phyloP scores from a whole-genome alignment of 1,139 yeast species.

The Suhomyces terraborum region DNA sequence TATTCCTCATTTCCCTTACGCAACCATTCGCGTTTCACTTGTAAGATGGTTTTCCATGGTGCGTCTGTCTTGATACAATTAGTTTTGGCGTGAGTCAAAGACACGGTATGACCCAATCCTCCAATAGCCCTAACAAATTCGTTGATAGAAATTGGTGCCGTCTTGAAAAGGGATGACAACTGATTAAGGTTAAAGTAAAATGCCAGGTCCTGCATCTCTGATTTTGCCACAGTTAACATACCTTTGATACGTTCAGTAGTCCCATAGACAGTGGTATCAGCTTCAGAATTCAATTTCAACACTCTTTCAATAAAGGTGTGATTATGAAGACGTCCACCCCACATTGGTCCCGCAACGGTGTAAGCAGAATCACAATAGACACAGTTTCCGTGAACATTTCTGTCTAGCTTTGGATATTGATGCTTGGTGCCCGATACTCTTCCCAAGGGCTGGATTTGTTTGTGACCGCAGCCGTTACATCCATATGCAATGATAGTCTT shows the following conservation, averaged over 20 bases:
- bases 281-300: conserved; percentile 52
- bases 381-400: conserved; percentile 40
- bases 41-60: conserved; percentile 78
- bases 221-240: conserved; percentile 80
- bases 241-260: conserved; percentile 87
- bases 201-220: conserved; percentile 65
- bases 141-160: conserved; percentile 81
- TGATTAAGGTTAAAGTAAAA: conserved; percentile 84
- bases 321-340: conserved; percentile 80
- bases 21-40: conserved; percentile 69
- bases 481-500: conserved; percentile 77
- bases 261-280: conserved; percentile 59
- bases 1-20: conserved; percentile 40
- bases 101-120: conserved; percentile 75
- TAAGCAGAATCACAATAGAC: conserved; percentile 65
- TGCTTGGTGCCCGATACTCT: conserved; percentile 43
- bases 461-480: conserved; percentile 86
- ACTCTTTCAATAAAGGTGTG: conserved; percentile 64
- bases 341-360: conserved; percentile 96
- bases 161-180: conserved; percentile 70
- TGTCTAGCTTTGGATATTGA: conserved; percentile 35
- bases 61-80: conserved; percentile 90
- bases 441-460: conserved; percentile 74
- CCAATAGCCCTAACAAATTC: conserved; percentile 79
- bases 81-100: conserved; percentile 86